Evolutionary conservation across 305 asterid species (phyloP), one percentile per base, ranked within the genome.

Genomic region (Rubia occidens): DNA sequence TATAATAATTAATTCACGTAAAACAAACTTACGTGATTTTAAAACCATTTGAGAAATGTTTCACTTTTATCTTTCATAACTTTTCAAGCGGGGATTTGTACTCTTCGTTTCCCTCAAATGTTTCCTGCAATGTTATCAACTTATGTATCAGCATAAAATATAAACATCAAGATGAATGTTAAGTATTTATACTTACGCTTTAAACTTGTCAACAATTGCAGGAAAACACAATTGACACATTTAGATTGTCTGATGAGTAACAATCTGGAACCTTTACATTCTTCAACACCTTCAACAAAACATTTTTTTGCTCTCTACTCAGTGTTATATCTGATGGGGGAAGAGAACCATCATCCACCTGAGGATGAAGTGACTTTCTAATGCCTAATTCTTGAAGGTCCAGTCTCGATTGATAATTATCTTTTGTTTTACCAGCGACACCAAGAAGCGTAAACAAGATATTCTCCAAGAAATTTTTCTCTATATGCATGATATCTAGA

Each of bases 201-300:
- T 24, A 10, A 60, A 60, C 5, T 11, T 24, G 13, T 60, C 18
- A 14, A 26, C 6, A 11, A 60, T 21, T 29, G 39, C 17, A n/a
- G n/a, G n/a, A n/a, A n/a, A n/a, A 24, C 40, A 60, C 3, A 67
- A 20, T 13, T 67, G 15, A 26, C 42, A 49, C 43, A 47, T 51
- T 26, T 20, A 14, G 56, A 67, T 1, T 67, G 42, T 67, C 49
- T 14, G 71, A 67, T 67, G 60, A 58, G 53, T 47, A 67, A 0
- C 43, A 21, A 11, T 67, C 59, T 18, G 71, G 56, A 1, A 40
- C 58, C 15, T 51, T 47, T 6, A 66, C 71, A 43, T 47, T 11
- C 20, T 66, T 45, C 21, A 67, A 43, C 43, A 67, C 71, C 18
- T 49, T 67, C 3, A 35, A 67, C 10, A 44, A 49, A 0, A 44